Evolutionary conservation across 768 basidiomycete species (phyloP).

Genomic region (Kwoniella pini): DNA sequence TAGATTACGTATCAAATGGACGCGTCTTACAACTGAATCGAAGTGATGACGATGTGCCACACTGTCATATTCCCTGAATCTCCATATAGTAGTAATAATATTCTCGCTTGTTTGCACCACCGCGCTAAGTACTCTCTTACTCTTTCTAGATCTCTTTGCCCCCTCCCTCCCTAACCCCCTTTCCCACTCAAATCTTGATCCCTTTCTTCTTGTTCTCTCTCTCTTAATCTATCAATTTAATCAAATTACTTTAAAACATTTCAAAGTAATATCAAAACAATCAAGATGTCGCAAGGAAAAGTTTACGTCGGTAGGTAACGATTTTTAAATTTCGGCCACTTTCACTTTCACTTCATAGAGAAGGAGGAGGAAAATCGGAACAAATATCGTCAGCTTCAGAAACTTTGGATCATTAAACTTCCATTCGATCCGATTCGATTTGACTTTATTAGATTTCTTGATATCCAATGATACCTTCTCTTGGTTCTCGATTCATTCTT

Average conservation of each 20-base stretch:
- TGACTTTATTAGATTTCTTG: no score
- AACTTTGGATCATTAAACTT: neutral
- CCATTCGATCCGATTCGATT: neutral
- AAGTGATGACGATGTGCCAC: no score
- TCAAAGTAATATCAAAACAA: constrained; percentile 4
- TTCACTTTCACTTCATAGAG: neutral
- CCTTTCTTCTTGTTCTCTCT: constrained; percentile 13
- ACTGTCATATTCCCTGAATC: no score
- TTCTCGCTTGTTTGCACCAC: no score
- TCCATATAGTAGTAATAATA: no score
- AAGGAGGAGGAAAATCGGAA: constrained; percentile 1
- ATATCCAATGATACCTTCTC: neutral
- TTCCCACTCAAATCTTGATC: neutral
- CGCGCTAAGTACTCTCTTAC: no score
- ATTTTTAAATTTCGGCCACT: neutral
- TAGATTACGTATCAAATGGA: no score
- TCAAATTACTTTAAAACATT: neutral
- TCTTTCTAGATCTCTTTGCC: neutral
- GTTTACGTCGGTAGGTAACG: constrained; percentile 54
- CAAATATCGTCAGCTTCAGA: constrained; percentile 1
- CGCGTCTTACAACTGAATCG: no score
- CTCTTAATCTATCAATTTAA: constrained; percentile 1
- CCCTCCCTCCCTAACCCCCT: neutral
- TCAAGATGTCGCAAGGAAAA: constrained; percentile 43
- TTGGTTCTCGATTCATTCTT: neutral